Conservation (phyloP, 176 grass and related monocot genomes). For the Bolboschoenus planiculmis region DNA sequence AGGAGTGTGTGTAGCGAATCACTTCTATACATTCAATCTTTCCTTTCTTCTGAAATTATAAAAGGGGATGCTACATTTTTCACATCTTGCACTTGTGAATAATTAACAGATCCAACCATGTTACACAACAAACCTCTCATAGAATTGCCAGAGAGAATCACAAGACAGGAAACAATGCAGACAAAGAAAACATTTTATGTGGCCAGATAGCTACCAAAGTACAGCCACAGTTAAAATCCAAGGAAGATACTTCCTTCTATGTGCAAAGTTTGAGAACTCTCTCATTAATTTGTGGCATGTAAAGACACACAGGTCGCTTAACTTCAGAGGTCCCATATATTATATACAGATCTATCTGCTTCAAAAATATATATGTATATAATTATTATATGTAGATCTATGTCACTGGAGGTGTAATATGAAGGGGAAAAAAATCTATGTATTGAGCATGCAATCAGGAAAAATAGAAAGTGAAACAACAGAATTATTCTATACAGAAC, state of each 20-base stretch:
- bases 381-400: no score
- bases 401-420: not conserved
- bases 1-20: not conserved
- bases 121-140: not conserved
- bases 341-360: no score
- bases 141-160: not conserved
- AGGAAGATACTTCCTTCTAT: conserved; percentile 11
- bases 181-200: not conserved
- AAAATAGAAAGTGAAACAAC: not conserved
- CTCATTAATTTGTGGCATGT: not conserved
- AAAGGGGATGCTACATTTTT: not conserved
- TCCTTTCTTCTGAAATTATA: not conserved
- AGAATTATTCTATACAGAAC: not conserved
- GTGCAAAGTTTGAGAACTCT: not conserved
- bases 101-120: not conserved
- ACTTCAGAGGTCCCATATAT: not conserved
- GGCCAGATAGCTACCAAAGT: not conserved
- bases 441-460: no score
- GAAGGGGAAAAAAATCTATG: not conserved
- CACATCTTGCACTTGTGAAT: not conserved
- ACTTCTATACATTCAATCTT: not conserved
- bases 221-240: conserved; percentile 6
- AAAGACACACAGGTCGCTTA: not conserved
- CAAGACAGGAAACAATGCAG: not conserved
- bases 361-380: no score